phyloP scores from a whole-genome alignment of 148 eudicot species.

The Arbutus unedo region DNA sequence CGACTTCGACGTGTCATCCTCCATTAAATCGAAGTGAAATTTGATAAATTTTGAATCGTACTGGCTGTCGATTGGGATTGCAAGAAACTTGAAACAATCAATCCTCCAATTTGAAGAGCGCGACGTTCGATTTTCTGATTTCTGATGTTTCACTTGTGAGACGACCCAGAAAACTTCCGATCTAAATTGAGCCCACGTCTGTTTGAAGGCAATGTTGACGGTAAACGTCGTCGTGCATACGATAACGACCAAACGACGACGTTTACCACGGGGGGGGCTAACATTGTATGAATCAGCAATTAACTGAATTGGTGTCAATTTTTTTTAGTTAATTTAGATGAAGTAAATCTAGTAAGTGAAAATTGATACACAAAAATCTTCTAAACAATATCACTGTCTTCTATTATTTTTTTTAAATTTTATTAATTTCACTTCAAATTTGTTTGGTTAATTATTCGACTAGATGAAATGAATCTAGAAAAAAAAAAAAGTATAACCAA shows the following conservation, averaged over 20 bases:
- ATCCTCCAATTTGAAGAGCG: not conserved
- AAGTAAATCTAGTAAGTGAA: no score
- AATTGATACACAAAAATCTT: no score
- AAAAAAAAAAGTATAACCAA: no score
- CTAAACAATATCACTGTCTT: no score
- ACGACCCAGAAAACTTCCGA: not conserved
- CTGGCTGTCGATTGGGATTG: not conserved
- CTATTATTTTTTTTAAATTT: not conserved
- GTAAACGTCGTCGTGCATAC: not conserved
- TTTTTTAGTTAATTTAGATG: no score
- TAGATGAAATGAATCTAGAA: no score
- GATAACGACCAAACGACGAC: not conserved
- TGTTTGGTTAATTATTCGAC: no score
- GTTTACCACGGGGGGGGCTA: not conserved
- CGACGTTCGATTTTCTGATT: not conserved
- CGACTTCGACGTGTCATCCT: slow-evolving; percentile 20
- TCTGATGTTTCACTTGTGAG: not conserved
- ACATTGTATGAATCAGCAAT: no score
- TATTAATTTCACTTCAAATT: not conserved
- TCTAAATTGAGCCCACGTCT: not conserved
- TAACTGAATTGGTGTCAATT: no score
- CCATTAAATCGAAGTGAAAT: slow-evolving; percentile 15
- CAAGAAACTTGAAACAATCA: not conserved
- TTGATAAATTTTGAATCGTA: not conserved
- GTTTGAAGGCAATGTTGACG: not conserved